phyloP scores from a whole-genome alignment of 768 basidiomycete genomes.

The Psilocybe cyanescens region DNA sequence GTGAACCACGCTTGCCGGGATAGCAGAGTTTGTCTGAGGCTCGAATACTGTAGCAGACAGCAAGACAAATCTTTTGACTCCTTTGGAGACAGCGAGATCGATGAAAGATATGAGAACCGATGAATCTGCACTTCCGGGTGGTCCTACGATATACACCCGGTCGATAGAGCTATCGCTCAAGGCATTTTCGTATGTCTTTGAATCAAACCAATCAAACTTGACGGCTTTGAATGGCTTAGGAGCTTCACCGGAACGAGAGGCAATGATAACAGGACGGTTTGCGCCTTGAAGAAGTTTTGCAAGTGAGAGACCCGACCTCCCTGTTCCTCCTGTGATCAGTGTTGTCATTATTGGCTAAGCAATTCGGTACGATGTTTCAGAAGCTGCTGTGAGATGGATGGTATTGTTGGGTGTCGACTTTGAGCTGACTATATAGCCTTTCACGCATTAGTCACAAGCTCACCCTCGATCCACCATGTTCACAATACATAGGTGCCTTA shows the following conservation, averaged over 20 bases:
- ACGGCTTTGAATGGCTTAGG: constrained; percentile 25
- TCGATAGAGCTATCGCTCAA: constrained; percentile 5
- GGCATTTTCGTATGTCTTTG: constrained; percentile 3
- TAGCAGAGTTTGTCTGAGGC: constrained; percentile 10
- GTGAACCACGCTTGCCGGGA: constrained; percentile 23
- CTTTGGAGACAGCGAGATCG: constrained; percentile 27
- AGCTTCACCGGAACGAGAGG: constrained; percentile 26
- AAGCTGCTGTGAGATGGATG: too few relatives aligned
- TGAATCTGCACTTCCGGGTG: neutral
- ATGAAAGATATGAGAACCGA: constrained; percentile 28
- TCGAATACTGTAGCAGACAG: constrained; percentile 22
- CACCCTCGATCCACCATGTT: too few relatives aligned
- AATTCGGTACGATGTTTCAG: too few relatives aligned
- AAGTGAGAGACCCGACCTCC: constrained; percentile 28
- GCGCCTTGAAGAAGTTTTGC: constrained; percentile 28
- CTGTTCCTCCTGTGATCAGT: constrained; percentile 35
- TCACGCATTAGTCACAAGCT: too few relatives aligned
- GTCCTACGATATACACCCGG: neutral
- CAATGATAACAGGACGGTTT: constrained; percentile 25
- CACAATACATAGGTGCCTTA: too few relatives aligned
- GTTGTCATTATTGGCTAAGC: constrained; percentile 27
- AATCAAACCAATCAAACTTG: constrained; percentile 26
- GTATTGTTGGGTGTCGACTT: too few relatives aligned
- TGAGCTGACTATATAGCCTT: too few relatives aligned
- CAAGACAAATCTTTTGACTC: constrained; percentile 34